These are phyloP conservation scores for Zygoascus tannicola DNA, from an alignment of 805 yeast species.

Conservation along the genomic window DNA sequence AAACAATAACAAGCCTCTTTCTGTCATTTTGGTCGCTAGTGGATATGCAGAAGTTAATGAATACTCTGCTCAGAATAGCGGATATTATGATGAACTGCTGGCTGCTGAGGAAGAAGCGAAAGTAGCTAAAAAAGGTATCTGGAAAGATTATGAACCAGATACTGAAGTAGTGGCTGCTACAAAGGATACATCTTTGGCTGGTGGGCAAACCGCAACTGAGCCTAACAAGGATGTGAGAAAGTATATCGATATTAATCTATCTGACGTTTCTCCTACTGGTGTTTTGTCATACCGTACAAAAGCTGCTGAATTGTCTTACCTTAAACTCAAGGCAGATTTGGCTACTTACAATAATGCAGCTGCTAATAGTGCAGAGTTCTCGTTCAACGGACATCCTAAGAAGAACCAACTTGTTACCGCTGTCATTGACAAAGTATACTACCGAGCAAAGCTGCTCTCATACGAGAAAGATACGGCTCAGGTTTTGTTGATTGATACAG, in stretches of 20 bases:
- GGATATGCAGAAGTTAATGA: constrained; percentile 63
- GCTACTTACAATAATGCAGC: constrained; percentile 25
- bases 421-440: constrained; percentile 45
- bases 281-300: constrained; percentile 20
- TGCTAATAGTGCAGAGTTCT: constrained; percentile 21
- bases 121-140: constrained; percentile 46
- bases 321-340: constrained; percentile 20
- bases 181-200: constrained; percentile 13
- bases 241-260: constrained; percentile 30
- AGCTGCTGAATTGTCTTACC: constrained; percentile 13
- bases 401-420: constrained; percentile 44
- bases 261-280: constrained; percentile 25
- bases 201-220: no score
- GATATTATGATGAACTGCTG: constrained; percentile 43
- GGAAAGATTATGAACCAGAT: constrained; percentile 50
- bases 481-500: constrained; percentile 55
- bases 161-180: constrained; percentile 25
- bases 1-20: constrained; percentile 46
- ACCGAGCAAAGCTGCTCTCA: constrained; percentile 46
- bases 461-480: constrained; percentile 37
- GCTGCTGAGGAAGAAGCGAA: constrained; percentile 59
- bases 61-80: constrained; percentile 50
- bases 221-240: constrained; percentile 15
- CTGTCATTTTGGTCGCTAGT: constrained; percentile 43
- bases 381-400: constrained; percentile 33